A percentile compares a stretch with the other conserved stretches of the same genome.
Evolutionary conservation across 371 early-diverging fungal species (phyloP).

Genomic region (Syncephalastrum monosporum): DNA sequence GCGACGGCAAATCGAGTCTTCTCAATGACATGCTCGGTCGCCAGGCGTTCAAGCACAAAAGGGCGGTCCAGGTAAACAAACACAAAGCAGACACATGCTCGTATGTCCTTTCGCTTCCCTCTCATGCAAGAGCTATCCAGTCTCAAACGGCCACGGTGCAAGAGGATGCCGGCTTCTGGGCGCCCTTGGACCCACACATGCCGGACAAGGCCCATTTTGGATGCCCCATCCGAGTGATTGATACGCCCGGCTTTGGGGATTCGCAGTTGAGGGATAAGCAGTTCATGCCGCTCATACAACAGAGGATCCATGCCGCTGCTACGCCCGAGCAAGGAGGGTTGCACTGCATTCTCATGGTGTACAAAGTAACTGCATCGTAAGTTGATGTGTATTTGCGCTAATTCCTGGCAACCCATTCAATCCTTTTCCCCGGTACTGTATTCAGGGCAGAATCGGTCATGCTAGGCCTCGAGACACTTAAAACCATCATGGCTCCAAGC

Average conservation of each 20-base stretch:
- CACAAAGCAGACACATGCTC: neutral
- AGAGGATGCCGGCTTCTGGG: constrained; percentile 34
- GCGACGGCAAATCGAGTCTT: constrained; percentile 48
- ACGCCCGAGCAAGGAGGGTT: constrained; percentile 6
- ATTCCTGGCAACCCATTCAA: neutral
- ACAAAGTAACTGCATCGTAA: constrained; percentile 23
- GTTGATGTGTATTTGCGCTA: neutral
- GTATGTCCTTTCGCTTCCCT: neutral
- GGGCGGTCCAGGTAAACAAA: constrained; percentile 28
- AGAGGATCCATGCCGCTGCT: constrained; percentile 22
- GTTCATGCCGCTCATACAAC: constrained; percentile 26
- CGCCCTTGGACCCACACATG: constrained; percentile 35
- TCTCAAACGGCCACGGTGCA: constrained; percentile 39
- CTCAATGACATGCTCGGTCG: constrained; percentile 40
- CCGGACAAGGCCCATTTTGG: constrained; percentile 33
- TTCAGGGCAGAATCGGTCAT: constrained; percentile 31
- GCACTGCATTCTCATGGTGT: constrained; percentile 16
- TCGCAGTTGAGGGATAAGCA: constrained; percentile 32
- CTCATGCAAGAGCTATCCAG: constrained; percentile 17
- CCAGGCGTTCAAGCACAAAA: constrained; percentile 37
- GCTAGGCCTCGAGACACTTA: constrained; percentile 23
- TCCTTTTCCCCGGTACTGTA: neutral
- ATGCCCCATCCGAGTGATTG: constrained; percentile 27
- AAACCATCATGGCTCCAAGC: constrained; percentile 15
- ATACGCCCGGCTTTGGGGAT: constrained; percentile 49